Base-by-base conservation (phyloP, 495 filamentous ascomycete genomes). In the Daldinia childiae region DNA sequence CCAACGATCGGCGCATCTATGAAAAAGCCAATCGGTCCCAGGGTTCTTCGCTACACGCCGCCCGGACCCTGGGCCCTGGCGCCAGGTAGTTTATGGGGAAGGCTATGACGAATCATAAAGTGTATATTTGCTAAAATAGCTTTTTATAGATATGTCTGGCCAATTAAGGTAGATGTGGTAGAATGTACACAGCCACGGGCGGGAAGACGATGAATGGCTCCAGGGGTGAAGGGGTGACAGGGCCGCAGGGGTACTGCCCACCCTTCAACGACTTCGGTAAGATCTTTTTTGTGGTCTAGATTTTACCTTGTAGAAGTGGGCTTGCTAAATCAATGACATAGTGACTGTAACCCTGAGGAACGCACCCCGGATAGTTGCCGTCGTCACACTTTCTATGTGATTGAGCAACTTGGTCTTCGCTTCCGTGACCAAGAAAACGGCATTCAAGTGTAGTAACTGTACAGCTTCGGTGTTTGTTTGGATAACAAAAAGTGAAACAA, bases 81-180 rank as follows among this genome's bases (percentile, higher is more conserved):
- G 32, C 38, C 52, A 36, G 45, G 55, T 45, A 24, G 63, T 45
- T 65, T 50, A 41, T 43, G 61, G 54, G 50, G 58, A 64, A 38
- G 62, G 41, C 55, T 51, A 70, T 66, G 73, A 64, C 73, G 70
- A 75, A 75, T 73, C 55, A 69, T 1, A 65, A 67, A 67, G 70
- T 59, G 65, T 76, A 72, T 71, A 64, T 59, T 62, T 41, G 64
- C 55, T 51, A 57, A 54, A 41, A 30, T 64, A 63, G 19, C 75
- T 75, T 75, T 73, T 77, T 77, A 71, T 75, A 77, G 75, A 73
- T 17, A 32, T 58, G 32, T 61, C 55, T 64, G 56, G n/a, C 75
- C 69, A 75, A 77, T 75, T 62, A 71, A 74, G 66, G 60, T 64
- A 61, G 66, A 64, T 51, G 34, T 64, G 62, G 61, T 64, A 67